Evolutionary conservation across 2,329 filamentous ascomycete species (phyloP), one percentile per base, ranked within the genome.

Genomic region (Nemania sp.): DNA sequence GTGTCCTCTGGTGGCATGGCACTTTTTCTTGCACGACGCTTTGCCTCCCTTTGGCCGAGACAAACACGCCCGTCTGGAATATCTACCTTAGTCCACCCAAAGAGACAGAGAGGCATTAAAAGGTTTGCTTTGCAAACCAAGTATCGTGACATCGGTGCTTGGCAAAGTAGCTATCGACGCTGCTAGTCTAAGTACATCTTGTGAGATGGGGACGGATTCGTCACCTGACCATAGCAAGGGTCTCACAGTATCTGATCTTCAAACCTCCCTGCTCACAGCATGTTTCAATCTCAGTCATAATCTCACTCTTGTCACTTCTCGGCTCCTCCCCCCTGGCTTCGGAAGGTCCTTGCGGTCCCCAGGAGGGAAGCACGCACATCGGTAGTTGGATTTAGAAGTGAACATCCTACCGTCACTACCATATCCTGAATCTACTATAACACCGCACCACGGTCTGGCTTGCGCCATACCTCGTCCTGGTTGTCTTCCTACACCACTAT

Each of bases 171-270:
- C 28, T 47, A 48, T 24, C 39, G 6, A 40, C 8, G 11, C 37
- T 40, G 12, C 22, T 49, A 37, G 34, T n/a, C n/a, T n/a, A n/a
- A n/a, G n/a, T n/a, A n/a, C n/a, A 22, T 37, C 17, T 11, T 9
- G 11, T 15, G 34, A 37, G 14, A 37, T 6, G 37, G 24, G 28
- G 23, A 37, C 6, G 8, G 47, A 44, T 41, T 49, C 54, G 54
- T 59, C 57, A 59, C 57, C 50, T 59, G 54, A 59, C 45, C 43
- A 39, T 19, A 22, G 22, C 30, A 46, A 51, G 54, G 24, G 49
- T 53, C 33, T 53, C 33, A 44, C 37, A 47, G n/a, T 31, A 34
- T 37, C 36, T 26, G 15, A 43, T 46, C 17, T 39, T n/a, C n/a
- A n/a, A n/a, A n/a, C n/a, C n/a, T n/a, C n/a, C n/a, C 39, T 44